Conservation (phyloP, 352 stramenopile genomes). For the Thraustotheca clavata region DNA sequence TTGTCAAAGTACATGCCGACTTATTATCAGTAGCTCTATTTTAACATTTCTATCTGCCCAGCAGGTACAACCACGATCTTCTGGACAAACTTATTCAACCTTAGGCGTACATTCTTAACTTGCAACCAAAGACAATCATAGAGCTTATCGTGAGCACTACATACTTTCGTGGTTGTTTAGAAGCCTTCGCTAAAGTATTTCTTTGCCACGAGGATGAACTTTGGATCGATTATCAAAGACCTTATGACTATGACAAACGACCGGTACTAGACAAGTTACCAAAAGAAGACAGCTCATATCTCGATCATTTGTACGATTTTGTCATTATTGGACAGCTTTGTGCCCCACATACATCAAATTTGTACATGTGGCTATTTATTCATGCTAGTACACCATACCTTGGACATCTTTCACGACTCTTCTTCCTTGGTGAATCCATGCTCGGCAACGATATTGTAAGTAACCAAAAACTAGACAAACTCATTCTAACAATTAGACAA, state of each 20-base stretch:
- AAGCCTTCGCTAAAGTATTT: background rate
- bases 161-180: background rate
- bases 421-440: slow-evolving; percentile 1
- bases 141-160: background rate
- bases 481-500: background rate
- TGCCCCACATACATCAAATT: background rate
- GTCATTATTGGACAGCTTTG: background rate
- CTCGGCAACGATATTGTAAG: background rate
- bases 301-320: background rate
- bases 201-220: slow-evolving; percentile 11
- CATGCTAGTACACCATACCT: background rate
- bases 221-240: background rate
- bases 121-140: background rate
- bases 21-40: background rate
- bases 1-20: background rate
- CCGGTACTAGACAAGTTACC: background rate
- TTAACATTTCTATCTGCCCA: slow-evolving; percentile 1
- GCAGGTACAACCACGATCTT: background rate
- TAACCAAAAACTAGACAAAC: background rate
- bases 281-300: background rate
- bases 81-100: background rate
- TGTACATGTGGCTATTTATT: slow-evolving; percentile 18
- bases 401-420: background rate
- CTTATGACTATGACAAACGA: background rate
- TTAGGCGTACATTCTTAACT: slow-evolving; percentile 7